Evolutionary conservation across 345 rosid genomes (phyloP).

Genomic region (Euclidium syriacum): DNA sequence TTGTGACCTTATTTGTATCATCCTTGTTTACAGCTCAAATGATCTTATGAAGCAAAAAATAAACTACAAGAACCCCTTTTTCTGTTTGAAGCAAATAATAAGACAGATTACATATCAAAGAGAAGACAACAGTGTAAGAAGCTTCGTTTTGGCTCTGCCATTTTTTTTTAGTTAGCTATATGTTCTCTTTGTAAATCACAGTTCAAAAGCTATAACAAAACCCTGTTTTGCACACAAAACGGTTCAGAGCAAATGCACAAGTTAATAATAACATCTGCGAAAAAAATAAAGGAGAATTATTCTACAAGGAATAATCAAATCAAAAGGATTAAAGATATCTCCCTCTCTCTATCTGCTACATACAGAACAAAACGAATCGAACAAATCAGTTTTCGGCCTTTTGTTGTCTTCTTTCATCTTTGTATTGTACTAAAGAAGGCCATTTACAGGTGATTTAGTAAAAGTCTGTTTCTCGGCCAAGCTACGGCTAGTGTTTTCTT

Average conservation of each 20-base stretch:
- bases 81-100: constrained; percentile 25
- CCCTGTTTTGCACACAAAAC: constrained; percentile 15
- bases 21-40: constrained; percentile 26
- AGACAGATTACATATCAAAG: constrained; percentile 20
- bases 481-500: constrained; percentile 29
- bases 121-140: constrained; percentile 28
- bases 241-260: constrained; percentile 24
- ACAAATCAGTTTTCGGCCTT: constrained; percentile 10
- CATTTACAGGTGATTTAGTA: constrained; percentile 72
- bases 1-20: constrained; percentile 11
- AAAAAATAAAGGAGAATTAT: constrained; percentile 9
- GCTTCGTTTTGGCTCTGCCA: constrained; percentile 22
- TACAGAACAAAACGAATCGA: constrained; percentile 37
- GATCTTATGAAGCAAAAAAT: constrained; percentile 12
- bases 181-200: constrained; percentile 23
- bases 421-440: constrained; percentile 43
- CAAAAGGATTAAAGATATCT: constrained; percentile 10
- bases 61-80: constrained; percentile 2
- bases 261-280: constrained; percentile 21
- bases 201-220: constrained; percentile 14
- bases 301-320: constrained; percentile 10
- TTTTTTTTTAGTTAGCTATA: constrained; percentile 7
- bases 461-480: constrained; percentile 43
- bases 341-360: constrained; percentile 30
- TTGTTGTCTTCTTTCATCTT: neutral